phyloP scores from a whole-genome alignment of 805 yeast species.

The Candida caryicola region DNA sequence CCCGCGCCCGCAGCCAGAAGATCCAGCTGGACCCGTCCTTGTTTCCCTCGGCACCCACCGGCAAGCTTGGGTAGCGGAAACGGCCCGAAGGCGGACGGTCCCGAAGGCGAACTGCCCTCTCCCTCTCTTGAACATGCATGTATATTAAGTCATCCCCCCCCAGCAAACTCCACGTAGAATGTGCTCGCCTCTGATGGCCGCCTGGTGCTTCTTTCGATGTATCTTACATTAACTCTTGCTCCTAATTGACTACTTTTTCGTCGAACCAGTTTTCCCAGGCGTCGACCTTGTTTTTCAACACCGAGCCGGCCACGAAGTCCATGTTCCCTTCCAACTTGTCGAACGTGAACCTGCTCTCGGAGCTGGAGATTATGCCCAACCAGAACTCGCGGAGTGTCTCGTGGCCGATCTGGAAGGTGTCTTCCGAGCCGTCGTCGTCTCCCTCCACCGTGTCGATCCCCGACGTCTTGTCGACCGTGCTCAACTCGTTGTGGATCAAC shows the following conservation, averaged over 20 bases:
- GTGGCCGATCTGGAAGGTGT: slow-evolving; percentile 21
- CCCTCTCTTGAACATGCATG: no score
- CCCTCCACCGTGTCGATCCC: slow-evolving; percentile 42
- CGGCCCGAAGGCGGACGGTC: no score
- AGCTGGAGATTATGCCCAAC: slow-evolving; percentile 34
- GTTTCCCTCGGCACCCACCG: slow-evolving; percentile 14
- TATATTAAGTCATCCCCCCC: no score
- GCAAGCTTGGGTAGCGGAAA: slow-evolving; percentile 6
- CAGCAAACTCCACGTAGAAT: no score
- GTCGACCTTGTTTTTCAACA: slow-evolving; percentile 50
- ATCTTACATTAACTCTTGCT: no score
- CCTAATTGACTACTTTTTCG: slow-evolving; percentile 61
- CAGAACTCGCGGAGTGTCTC: slow-evolving; percentile 48
- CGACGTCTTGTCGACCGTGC: slow-evolving; percentile 31
- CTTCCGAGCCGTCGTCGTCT: slow-evolving; percentile 30
- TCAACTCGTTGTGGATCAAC: slow-evolving; percentile 46
- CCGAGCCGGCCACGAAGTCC: slow-evolving; percentile 72
- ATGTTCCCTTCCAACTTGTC: slow-evolving; percentile 70
- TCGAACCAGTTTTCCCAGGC: slow-evolving; percentile 79
- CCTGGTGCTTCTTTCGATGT: no score
- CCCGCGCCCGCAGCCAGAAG: slow-evolving; percentile 11
- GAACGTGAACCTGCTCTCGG: slow-evolving; percentile 52
- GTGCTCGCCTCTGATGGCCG: no score
- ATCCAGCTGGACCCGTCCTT: slow-evolving; percentile 11
- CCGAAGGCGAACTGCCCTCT: no score